A percentile compares a stretch with the other conserved stretches of the same genome.
Evolutionary conservation across 768 basidiomycete genomes (phyloP).

Genomic region (Boletus rufocinnamomeus): DNA sequence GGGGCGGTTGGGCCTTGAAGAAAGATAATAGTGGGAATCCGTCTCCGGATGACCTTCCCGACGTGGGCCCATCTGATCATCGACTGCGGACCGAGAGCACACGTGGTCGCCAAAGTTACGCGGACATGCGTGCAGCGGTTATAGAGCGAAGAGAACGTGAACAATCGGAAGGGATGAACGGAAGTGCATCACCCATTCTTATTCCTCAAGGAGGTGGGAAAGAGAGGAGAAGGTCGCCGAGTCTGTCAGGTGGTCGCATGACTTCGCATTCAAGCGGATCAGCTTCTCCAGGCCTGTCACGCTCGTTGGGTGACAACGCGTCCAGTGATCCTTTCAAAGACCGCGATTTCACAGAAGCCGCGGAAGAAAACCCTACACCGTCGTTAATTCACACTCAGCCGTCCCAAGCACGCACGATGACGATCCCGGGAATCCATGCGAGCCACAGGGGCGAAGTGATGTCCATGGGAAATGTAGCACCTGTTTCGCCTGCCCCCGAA

Average conservation of each 20-base stretch:
- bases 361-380: constrained; percentile 33
- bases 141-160: constrained; percentile 61
- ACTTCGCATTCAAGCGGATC: constrained; percentile 29
- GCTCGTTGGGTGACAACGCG: constrained; percentile 34
- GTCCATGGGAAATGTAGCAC: constrained; percentile 77
- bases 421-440: constrained; percentile 84
- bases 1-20: constrained; percentile 80
- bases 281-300: constrained; percentile 36
- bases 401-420: constrained; percentile 73
- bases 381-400: constrained; percentile 75
- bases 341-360: constrained; percentile 34
- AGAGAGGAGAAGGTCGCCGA: constrained; percentile 29
- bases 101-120: constrained; percentile 61
- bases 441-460: constrained; percentile 84
- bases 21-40: constrained; percentile 45
- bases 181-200: constrained; percentile 35
- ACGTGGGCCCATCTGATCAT: constrained; percentile 42
- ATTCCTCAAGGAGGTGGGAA: constrained; percentile 32
- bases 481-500: constrained; percentile 42
- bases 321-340: constrained; percentile 33
- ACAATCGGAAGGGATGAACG: constrained; percentile 21
- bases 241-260: constrained; percentile 29
- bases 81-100: constrained; percentile 38
- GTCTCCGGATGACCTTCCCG: constrained; percentile 43
- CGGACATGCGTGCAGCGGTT: constrained; percentile 76